Base-by-base conservation (phyloP, 2,329 filamentous ascomycete genomes). In the Fusarium marasasianum region DNA sequence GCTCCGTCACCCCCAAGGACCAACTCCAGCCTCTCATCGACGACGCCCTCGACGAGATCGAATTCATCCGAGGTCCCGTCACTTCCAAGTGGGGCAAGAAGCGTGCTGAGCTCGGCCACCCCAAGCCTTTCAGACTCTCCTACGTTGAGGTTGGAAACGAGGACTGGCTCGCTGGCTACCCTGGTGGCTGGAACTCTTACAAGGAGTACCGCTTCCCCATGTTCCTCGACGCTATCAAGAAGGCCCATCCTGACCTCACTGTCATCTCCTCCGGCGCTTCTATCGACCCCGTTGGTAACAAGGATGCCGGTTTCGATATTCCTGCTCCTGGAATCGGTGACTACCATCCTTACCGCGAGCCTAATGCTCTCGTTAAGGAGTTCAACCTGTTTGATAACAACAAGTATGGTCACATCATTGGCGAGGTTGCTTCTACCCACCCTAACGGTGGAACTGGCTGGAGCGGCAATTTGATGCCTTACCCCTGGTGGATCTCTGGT, bases 91-190 rank as follows among this genome's bases (percentile, higher is more conserved):
- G 88, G 83, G 91, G 91, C 20, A 84, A 86, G 8, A 80, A 86
- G 12, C 89, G 91, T 24, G 90, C 89, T 12, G 81, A 86, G 48
- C 84, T 91, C 6, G 91, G 91, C 8, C 88, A 92, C 74, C 86
- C 89, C 0, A 84, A 90, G 66, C 91, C 91, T 0, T 93, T 89
- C 82, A 83, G 79, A 37, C 84, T 93, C 55, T 83, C 87, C 17
- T 91, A 88, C 74, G 88, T 93, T 62, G 91, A 93, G 80, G 82
- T 93, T 48, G 91, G 91, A 66, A 93, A 93, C 78, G 91, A 93
- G 78, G 91, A 93, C 75, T 89, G 88, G 83, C 86, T 92, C 8
- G 86, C 84, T 33, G 85, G 85, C 8, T 87, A 86, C 10, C 83
- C 85, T 5, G 76, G 77, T 0, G 84, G 87, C 9, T 87, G 84